Conservation (phyloP, 2,329 filamentous ascomycete species). For the Penicillium rolfsii region DNA sequence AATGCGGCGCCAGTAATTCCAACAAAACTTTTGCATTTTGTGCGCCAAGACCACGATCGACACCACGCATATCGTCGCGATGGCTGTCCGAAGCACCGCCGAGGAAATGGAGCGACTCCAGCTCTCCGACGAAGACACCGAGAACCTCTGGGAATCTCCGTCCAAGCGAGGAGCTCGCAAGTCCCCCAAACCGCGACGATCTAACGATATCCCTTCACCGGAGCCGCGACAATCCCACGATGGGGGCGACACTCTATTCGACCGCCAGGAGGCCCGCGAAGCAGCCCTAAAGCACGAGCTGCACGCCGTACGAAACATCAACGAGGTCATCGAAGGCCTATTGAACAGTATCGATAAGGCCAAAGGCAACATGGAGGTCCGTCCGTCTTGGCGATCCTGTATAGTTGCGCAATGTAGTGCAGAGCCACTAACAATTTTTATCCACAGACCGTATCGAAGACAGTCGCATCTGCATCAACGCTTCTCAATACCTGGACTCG, state of each 20-base stretch:
- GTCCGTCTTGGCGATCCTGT: slow-evolving; percentile 33
- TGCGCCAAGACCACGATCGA: neutral
- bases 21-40: neutral
- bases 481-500: slow-evolving; percentile 94
- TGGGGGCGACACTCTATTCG: slow-evolving; percentile 58
- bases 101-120: slow-evolving; percentile 57
- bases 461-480: slow-evolving; percentile 83
- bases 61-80: slow-evolving; percentile 16
- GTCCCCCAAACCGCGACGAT: slow-evolving; percentile 34
- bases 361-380: slow-evolving; percentile 55
- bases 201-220: slow-evolving; percentile 40
- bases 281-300: slow-evolving; percentile 76
- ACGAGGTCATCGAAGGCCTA: slow-evolving; percentile 75
- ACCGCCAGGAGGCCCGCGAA: slow-evolving; percentile 70
- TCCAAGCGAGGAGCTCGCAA: slow-evolving; percentile 44
- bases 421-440: neutral
- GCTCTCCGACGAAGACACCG: slow-evolving; percentile 59
- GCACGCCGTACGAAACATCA: slow-evolving; percentile 81
- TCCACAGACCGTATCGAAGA: slow-evolving; percentile 74
- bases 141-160: slow-evolving; percentile 63
- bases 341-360: slow-evolving; percentile 51
- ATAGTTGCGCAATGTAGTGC: neutral
- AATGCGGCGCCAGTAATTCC: neutral
- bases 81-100: slow-evolving; percentile 43
- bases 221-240: slow-evolving; percentile 46